These are phyloP conservation scores for Vinca minor DNA, from an alignment of 257 asterid species.

Conservation along the genomic window DNA sequence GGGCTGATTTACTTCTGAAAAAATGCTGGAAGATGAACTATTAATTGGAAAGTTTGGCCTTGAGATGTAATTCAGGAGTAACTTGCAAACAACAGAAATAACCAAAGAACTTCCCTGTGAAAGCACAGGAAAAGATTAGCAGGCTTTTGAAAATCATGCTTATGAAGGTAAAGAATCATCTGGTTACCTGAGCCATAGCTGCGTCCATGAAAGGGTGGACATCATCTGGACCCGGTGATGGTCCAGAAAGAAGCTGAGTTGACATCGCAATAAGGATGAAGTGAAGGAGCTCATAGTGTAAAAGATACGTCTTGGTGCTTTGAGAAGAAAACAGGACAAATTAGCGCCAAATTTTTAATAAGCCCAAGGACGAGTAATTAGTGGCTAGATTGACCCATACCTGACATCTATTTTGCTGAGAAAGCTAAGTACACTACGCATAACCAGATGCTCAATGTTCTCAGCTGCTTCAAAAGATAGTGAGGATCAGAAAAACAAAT, in stretches of 20 bases:
- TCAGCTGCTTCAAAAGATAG: constrained; percentile 41
- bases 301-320: constrained; percentile 64
- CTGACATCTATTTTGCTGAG: constrained; percentile 73
- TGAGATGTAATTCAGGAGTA: constrained; percentile 65
- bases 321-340: constrained; percentile 19
- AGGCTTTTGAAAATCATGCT: background rate
- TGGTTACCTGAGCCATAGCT: constrained; percentile 67
- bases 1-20: constrained; percentile 62
- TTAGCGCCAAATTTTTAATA: constrained; percentile 13
- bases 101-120: constrained; percentile 73
- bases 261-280: constrained; percentile 72
- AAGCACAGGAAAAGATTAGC: constrained; percentile 3
- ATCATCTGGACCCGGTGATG: constrained; percentile 83
- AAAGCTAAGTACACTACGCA: constrained; percentile 67
- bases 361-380: constrained; percentile 8
- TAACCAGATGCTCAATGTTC: constrained; percentile 49
- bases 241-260: constrained; percentile 91
- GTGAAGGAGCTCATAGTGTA: constrained; percentile 80
- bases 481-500: background rate
- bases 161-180: background rate
- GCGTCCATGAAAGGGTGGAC: constrained; percentile 85
- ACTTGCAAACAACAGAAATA: constrained; percentile 49
- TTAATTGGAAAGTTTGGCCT: constrained; percentile 45
- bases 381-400: constrained; percentile 36
- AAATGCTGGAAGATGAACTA: constrained; percentile 44